These are phyloP conservation scores for Sporothrix pallida DNA, from an alignment of 2,329 filamentous ascomycete species.

Conservation along the genomic window DNA sequence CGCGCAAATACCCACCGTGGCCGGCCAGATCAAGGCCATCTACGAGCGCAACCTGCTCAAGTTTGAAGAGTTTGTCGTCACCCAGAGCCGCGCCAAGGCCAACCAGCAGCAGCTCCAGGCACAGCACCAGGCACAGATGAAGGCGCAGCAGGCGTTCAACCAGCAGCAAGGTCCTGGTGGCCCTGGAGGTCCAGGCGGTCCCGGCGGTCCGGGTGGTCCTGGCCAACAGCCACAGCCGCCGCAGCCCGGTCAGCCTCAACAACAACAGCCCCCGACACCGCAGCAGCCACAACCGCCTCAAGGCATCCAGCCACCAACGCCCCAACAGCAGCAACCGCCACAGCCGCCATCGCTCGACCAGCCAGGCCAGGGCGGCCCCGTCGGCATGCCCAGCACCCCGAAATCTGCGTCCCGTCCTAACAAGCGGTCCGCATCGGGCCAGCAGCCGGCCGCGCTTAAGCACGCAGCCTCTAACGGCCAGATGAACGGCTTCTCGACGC, in stretches of 20 bases:
- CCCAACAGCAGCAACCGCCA: constrained; percentile 30
- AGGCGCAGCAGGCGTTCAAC: constrained; percentile 48
- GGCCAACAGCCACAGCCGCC: constrained; percentile 7
- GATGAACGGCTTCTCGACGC: constrained; percentile 57
- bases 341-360: constrained; percentile 26
- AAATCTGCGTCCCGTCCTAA: constrained; percentile 52
- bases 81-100: constrained; percentile 60
- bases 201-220: background rate
- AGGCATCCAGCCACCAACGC: constrained; percentile 25
- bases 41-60: constrained; percentile 77
- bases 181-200: too few species aligned
- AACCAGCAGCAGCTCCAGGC: constrained; percentile 54
- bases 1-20: constrained; percentile 68
- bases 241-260: constrained; percentile 39
- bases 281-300: constrained; percentile 42
- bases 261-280: background rate
- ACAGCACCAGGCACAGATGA: constrained; percentile 51
- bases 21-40: constrained; percentile 71
- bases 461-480: constrained; percentile 55
- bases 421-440: constrained; percentile 44
- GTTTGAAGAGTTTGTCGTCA: constrained; percentile 72
- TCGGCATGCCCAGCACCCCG: constrained; percentile 51
- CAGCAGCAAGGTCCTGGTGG: constrained; percentile 42
- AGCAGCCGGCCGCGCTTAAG: constrained; percentile 53
- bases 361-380: constrained; percentile 23